Evolutionary conservation across 129 eudicot species (phyloP).

Genomic region (Sambucus nigra): DNA sequence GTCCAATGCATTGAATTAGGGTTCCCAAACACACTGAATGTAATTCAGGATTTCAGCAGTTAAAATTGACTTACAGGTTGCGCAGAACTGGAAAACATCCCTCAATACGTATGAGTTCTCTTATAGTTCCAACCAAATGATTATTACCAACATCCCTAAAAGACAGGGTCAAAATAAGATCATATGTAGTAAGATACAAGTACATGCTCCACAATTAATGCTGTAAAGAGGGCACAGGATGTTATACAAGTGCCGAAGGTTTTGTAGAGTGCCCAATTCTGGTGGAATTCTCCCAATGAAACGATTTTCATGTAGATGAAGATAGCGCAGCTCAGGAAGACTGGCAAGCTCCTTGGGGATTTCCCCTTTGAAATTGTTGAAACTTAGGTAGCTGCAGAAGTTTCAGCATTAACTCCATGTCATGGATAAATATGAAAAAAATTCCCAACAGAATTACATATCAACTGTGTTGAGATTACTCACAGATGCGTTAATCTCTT

Average conservation of each 20-base stretch:
- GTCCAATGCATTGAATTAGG: no score
- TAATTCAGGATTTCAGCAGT: background rate
- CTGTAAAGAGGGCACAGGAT: conserved; percentile 3
- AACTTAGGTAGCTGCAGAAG: conserved; percentile 80
- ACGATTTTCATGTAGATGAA: conserved; percentile 92
- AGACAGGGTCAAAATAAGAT: conserved; percentile 8
- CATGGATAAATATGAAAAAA: background rate
- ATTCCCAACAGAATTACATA: conserved; percentile 5
- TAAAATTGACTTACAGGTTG: conserved; percentile 55
- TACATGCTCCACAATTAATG: background rate
- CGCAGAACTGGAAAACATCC: conserved; percentile 94
- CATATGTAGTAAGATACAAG: background rate
- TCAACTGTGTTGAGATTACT: conserved; percentile 20
- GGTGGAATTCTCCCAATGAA: conserved; percentile 86
- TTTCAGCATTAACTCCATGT: conserved; percentile 11
- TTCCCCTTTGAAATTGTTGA: conserved; percentile 95
- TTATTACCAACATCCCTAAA: conserved; percentile 91
- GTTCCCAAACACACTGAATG: no score
- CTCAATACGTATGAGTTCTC: conserved; percentile 87
- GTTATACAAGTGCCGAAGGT: conserved; percentile 79
- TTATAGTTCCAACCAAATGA: conserved; percentile 90
- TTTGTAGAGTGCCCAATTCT: conserved; percentile 78
- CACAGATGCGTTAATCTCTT: conserved; percentile 93
- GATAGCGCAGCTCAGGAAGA: conserved; percentile 87
- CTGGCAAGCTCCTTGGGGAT: conserved; percentile 95